phyloP scores from a whole-genome alignment of 2,329 filamentous ascomycete species.

The Juglanconis oblonga region DNA sequence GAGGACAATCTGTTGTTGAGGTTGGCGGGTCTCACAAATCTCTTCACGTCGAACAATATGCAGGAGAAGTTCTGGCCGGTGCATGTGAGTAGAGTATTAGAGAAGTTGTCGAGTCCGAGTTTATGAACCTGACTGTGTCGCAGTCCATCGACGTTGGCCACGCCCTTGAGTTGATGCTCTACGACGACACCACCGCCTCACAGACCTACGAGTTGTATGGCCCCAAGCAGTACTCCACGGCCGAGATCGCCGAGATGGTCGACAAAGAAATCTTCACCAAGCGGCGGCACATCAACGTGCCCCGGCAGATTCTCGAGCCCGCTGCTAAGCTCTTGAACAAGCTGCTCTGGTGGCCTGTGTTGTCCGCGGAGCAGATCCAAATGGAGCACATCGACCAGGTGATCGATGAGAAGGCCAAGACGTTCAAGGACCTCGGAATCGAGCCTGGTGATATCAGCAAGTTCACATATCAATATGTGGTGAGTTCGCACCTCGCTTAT shows the following conservation, averaged over 20 bases:
- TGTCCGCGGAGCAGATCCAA: conserved; percentile 83
- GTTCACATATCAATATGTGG: conserved; percentile 91
- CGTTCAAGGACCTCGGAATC: conserved; percentile 89
- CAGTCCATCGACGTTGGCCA: conserved; percentile 85
- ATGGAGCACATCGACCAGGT: conserved; percentile 89
- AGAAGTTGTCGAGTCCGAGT: not conserved
- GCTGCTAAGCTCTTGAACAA: conserved; percentile 73
- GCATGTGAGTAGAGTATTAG: conserved; percentile 57
- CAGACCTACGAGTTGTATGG: conserved; percentile 95
- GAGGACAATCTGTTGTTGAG: conserved; percentile 89
- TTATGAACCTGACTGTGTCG: not conserved
- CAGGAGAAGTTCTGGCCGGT: conserved; percentile 87
- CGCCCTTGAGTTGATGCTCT: conserved; percentile 84
- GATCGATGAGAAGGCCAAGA: conserved; percentile 90
- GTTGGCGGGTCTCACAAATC: conserved; percentile 74
- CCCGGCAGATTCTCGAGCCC: conserved; percentile 76
- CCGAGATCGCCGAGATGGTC: conserved; percentile 81
- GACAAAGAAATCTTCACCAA: conserved; percentile 91
- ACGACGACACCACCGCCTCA: conserved; percentile 84
- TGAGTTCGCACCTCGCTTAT: conserved; percentile 42
- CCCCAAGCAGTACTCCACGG: conserved; percentile 86
- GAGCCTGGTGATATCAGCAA: conserved; percentile 82
- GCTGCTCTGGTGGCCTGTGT: conserved; percentile 82
- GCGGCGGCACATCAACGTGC: conserved; percentile 86
- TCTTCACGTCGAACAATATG: conserved; percentile 92